These are phyloP conservation scores for Dorcoceras hygrometricum DNA, from an alignment of 257 asterid genomes.

Conservation along the genomic window DNA sequence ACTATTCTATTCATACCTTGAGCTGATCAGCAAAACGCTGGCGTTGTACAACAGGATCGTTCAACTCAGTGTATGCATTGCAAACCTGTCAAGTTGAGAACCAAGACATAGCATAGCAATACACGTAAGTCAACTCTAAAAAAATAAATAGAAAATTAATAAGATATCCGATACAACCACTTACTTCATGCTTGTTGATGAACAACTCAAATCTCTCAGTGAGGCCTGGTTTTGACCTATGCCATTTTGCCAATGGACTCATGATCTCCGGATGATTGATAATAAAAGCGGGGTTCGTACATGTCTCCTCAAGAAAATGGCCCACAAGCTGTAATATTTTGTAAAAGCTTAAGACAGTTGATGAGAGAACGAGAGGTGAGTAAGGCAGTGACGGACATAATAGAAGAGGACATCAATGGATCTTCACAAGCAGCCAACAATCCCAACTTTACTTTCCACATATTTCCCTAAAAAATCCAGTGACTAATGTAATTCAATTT, in stretches of 20 bases:
- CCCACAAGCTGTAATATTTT: conserved; percentile 71
- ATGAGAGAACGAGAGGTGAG: background rate
- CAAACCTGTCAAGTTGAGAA: conserved; percentile 47
- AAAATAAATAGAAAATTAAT: background rate
- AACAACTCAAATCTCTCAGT: conserved; percentile 89
- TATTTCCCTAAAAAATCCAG: background rate
- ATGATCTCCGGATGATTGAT: conserved; percentile 93
- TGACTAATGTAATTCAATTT: background rate
- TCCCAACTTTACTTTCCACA: background rate
- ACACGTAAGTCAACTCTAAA: background rate
- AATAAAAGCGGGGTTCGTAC: conserved; percentile 69
- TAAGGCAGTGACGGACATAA: background rate
- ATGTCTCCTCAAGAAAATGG: conserved; percentile 84
- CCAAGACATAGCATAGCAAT: background rate
- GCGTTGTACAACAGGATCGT: conserved; percentile 92
- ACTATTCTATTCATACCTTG: conserved; percentile 44
- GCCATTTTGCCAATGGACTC: conserved; percentile 98
- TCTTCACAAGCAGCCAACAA: background rate
- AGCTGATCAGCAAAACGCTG: conserved; percentile 94
- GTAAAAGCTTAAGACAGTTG: conserved; percentile 4
- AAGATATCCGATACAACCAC: background rate
- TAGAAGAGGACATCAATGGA: background rate
- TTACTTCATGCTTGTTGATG: conserved; percentile 84
- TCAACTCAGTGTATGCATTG: conserved; percentile 95
- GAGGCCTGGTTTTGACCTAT: conserved; percentile 74